phyloP scores from a whole-genome alignment of 176 grass and related monocot species.

The Rhynchospora breviuscula region DNA sequence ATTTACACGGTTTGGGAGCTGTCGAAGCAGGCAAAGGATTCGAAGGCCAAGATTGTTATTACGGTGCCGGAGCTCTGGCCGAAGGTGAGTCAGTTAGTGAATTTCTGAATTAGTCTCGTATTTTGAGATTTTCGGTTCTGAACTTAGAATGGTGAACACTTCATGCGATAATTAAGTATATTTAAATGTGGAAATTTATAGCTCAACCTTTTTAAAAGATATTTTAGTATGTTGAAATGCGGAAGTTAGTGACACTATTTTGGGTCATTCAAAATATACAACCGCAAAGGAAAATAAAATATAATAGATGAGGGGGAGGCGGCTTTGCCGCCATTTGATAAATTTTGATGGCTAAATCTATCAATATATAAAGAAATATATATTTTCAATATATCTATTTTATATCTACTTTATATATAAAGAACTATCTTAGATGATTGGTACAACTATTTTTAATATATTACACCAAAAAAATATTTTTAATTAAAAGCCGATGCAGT shows the following conservation, averaged over 20 bases:
- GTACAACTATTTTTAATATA: too few species aligned
- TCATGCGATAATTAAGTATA: neutral
- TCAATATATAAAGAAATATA: too few species aligned
- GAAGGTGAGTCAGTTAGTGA: slow-evolving; percentile 20
- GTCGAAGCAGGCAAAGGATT: slow-evolving; percentile 61
- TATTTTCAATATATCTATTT: too few species aligned
- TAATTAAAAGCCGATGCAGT: too few species aligned
- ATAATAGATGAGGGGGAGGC: too few species aligned
- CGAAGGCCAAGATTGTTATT: slow-evolving; percentile 42
- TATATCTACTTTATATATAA: too few species aligned
- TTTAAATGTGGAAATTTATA: neutral
- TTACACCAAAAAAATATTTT: too few species aligned
- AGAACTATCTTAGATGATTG: too few species aligned
- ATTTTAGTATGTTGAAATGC: neutral
- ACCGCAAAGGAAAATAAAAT: too few species aligned
- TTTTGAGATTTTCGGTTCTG: neutral
- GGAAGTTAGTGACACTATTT: neutral
- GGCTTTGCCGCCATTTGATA: too few species aligned
- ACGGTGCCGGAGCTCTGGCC: slow-evolving; percentile 52
- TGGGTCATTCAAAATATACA: neutral
- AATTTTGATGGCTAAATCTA: too few species aligned
- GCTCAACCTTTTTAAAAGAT: neutral
- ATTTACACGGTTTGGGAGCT: slow-evolving; percentile 64
- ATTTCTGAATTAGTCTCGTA: neutral
- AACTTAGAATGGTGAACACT: neutral